Conservation (phyloP, 1,139 yeast genomes). For the Taiozyma sp. region DNA sequence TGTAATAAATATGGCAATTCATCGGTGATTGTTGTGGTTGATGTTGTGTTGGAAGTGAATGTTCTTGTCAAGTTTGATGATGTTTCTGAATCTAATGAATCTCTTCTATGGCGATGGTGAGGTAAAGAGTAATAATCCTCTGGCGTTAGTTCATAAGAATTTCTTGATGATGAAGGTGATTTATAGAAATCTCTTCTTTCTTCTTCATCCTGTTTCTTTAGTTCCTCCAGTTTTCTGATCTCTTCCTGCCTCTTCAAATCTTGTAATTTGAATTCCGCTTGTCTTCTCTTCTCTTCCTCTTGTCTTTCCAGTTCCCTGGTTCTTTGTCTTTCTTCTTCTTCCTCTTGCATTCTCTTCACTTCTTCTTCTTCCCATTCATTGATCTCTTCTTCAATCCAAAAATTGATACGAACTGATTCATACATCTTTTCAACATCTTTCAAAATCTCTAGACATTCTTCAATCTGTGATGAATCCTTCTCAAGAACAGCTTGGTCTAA, state of each 20-base stretch:
- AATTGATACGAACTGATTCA: conserved; percentile 30
- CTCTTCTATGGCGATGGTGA: conserved; percentile 3
- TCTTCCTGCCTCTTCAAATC: background rate
- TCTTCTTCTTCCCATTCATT: conserved; percentile 14
- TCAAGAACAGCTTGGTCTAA: conserved; percentile 26
- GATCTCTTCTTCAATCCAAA: conserved; percentile 22
- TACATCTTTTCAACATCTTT: conserved; percentile 34
- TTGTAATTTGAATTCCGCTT: background rate
- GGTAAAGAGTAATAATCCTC: background rate
- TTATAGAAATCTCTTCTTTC: conserved; percentile 2
- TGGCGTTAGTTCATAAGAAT: background rate
- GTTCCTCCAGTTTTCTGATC: background rate
- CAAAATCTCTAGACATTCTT: conserved; percentile 30
- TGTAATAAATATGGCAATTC: conserved; percentile 32
- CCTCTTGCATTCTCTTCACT: conserved; percentile 4
- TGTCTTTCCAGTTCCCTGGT: conserved; percentile 1
- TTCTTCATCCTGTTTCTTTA: conserved; percentile 1
- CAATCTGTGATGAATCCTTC: conserved; percentile 27
- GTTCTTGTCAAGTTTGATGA: conserved; percentile 20
- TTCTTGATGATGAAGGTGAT: background rate
- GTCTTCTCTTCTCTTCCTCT: conserved; percentile 4
- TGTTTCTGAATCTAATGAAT: conserved; percentile 16
- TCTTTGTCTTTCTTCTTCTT: background rate
- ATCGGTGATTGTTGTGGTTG: conserved; percentile 27
- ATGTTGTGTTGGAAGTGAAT: conserved; percentile 15